phyloP scores from a whole-genome alignment of 2,329 filamentous ascomycete genomes.

The Colletotrichum eleusines region DNA sequence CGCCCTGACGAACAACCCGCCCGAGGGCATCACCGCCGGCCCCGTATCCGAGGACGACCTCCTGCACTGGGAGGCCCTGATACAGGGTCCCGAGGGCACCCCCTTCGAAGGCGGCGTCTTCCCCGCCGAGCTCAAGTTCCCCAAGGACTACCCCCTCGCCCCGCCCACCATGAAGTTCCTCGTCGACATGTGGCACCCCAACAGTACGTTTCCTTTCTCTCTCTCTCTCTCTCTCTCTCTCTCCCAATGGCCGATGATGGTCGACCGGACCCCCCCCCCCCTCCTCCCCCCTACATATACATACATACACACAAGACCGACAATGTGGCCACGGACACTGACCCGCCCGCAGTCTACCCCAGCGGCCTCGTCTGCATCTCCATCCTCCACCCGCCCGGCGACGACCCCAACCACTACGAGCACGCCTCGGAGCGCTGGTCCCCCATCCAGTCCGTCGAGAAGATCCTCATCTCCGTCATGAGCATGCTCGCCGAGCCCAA shows the following conservation, averaged over 20 bases:
- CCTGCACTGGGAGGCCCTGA: constrained; percentile 95
- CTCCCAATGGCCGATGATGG: neutral
- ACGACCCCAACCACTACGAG: constrained; percentile 99
- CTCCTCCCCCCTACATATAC: neutral
- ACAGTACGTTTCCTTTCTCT: constrained; percentile 74
- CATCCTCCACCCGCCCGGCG: constrained; percentile 95
- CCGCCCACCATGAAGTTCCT: constrained; percentile 97
- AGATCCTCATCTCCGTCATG: constrained; percentile 97
- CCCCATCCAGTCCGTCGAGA: constrained; percentile 96
- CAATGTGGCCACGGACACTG: neutral
- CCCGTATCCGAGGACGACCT: constrained; percentile 95
- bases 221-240: no score
- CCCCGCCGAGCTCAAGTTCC: constrained; percentile 93
- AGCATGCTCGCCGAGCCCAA: constrained; percentile 98
- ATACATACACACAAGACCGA: no score
- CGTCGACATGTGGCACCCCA: constrained; percentile 95
- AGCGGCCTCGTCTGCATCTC: constrained; percentile 96
- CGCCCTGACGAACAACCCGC: constrained; percentile 90
- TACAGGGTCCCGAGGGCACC: constrained; percentile 94
- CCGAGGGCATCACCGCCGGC: constrained; percentile 97
- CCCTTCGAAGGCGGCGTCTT: constrained; percentile 97
- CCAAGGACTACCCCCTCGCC: constrained; percentile 95
- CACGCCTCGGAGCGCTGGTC: constrained; percentile 96
- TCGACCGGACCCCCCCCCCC: neutral
- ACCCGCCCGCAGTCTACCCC: constrained; percentile 77